phyloP scores from a whole-genome alignment of 345 rosid species.

The Lumnitzera racemosa region DNA sequence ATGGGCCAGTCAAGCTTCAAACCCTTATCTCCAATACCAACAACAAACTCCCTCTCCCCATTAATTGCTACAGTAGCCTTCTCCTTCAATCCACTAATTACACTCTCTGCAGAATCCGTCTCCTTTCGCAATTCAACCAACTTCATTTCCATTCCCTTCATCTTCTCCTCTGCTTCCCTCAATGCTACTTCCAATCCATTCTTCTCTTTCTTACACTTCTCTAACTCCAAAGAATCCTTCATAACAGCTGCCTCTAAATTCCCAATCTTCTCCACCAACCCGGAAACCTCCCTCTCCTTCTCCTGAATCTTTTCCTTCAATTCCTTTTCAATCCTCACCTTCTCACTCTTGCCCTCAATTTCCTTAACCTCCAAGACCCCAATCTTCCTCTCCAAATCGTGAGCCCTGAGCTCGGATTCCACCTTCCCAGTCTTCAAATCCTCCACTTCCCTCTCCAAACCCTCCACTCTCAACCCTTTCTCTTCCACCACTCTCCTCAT shows the following conservation, averaged over 20 bases:
- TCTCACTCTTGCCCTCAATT: slow-evolving; percentile 61
- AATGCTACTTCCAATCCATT: slow-evolving; percentile 22
- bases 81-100: slow-evolving; percentile 30
- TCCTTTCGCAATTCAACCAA: slow-evolving; percentile 33
- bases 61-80: slow-evolving; percentile 23
- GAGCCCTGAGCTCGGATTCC: slow-evolving; percentile 46
- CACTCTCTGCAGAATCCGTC: slow-evolving; percentile 31
- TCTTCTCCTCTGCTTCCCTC: slow-evolving; percentile 24
- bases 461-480: slow-evolving; percentile 30
- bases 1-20: slow-evolving; percentile 34
- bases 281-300: slow-evolving; percentile 40
- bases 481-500: slow-evolving; percentile 35
- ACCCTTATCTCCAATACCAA: slow-evolving; percentile 11
- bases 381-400: slow-evolving; percentile 67
- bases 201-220: slow-evolving; percentile 28
- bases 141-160: slow-evolving; percentile 25
- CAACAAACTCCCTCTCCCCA: slow-evolving; percentile 17
- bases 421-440: slow-evolving; percentile 46
- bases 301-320: slow-evolving; percentile 39
- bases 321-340: slow-evolving; percentile 49
- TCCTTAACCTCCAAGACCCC: slow-evolving; percentile 52
- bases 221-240: slow-evolving; percentile 27
- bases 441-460: slow-evolving; percentile 39
- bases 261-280: slow-evolving; percentile 29
- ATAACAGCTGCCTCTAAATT: slow-evolving; percentile 33